phyloP scores from a whole-genome alignment of 176 grass and related monocot genomes.

The Areca catechu region DNA sequence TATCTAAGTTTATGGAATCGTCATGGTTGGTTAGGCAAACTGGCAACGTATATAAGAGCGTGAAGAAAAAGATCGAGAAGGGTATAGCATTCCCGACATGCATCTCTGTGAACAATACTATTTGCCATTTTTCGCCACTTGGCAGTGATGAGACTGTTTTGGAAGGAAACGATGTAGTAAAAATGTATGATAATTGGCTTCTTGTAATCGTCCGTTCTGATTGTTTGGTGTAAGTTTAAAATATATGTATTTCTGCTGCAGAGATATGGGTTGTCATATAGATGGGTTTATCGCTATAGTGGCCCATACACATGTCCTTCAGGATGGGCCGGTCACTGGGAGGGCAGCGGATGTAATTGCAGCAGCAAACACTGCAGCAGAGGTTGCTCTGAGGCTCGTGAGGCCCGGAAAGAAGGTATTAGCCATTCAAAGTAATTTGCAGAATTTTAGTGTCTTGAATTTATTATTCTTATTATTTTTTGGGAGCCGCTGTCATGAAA shows the following conservation, averaged over 20 bases:
- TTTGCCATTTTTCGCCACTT: slow-evolving; percentile 93
- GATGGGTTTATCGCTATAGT: slow-evolving; percentile 99
- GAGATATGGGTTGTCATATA: slow-evolving; percentile 94
- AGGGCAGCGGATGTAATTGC: slow-evolving; percentile 85
- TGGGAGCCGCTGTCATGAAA: no score
- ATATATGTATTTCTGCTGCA: slow-evolving; percentile 26
- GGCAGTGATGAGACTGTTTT: slow-evolving; percentile 62
- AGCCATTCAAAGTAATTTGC: neutral
- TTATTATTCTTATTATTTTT: no score
- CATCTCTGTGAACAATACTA: slow-evolving; percentile 82
- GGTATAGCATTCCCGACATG: slow-evolving; percentile 95
- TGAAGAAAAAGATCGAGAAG: slow-evolving; percentile 95
- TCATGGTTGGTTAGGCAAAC: slow-evolving; percentile 43
- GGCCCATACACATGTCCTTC: slow-evolving; percentile 86
- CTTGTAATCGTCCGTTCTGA: neutral
- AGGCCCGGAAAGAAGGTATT: slow-evolving; percentile 94
- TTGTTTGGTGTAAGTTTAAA: neutral
- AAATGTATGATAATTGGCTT: slow-evolving; percentile 54
- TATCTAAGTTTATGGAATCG: slow-evolving; percentile 3
- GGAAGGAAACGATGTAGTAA: slow-evolving; percentile 85
- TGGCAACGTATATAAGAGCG: slow-evolving; percentile 84
- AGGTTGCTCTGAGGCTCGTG: slow-evolving; percentile 86
- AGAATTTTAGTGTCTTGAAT: neutral
- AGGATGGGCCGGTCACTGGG: slow-evolving; percentile 55
- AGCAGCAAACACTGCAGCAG: slow-evolving; percentile 85